Evolutionary conservation across 148 eudicot genomes (phyloP).

Genomic region (Chenopodium quinoa): DNA sequence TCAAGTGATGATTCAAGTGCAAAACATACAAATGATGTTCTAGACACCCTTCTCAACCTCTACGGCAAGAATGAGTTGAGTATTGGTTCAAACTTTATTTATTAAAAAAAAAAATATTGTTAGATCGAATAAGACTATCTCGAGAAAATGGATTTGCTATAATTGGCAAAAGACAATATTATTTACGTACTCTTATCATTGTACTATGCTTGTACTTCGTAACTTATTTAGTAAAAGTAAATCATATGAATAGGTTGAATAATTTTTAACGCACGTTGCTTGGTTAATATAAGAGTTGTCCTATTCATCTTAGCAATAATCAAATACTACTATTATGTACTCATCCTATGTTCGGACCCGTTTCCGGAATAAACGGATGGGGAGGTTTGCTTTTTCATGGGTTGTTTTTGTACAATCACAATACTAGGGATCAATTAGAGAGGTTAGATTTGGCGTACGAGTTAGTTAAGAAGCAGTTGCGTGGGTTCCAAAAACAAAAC

Average conservation of each 20-base stretch:
- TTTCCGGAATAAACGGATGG: conserved; percentile 72
- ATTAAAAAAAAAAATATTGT: too few relatives aligned
- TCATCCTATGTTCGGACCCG: conserved; percentile 97
- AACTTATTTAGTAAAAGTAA: too few relatives aligned
- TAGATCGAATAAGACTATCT: too few relatives aligned
- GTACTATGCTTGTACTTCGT: too few relatives aligned
- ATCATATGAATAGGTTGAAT: too few relatives aligned
- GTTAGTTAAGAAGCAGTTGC: conserved; percentile 72
- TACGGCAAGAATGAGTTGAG: background rate
- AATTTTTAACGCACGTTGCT: too few relatives aligned
- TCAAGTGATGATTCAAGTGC: background rate
- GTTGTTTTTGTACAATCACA: conserved; percentile 78
- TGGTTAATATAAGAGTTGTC: too few relatives aligned
- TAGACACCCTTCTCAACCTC: background rate
- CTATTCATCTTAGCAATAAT: too few relatives aligned
- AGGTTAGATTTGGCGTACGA: conserved; percentile 76
- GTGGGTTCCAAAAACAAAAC: conserved; percentile 32
- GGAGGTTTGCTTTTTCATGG: conserved; percentile 71
- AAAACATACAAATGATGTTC: background rate
- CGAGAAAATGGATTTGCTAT: too few relatives aligned
- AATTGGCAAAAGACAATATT: too few relatives aligned
- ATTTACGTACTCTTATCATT: too few relatives aligned
- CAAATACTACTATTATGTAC: conserved; percentile 48
- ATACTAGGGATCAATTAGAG: conserved; percentile 76
- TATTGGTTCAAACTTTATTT: background rate